phyloP scores from a whole-genome alignment of 1,284 basidiomycete genomes.

The Mycosarcoma mackinlayi region DNA sequence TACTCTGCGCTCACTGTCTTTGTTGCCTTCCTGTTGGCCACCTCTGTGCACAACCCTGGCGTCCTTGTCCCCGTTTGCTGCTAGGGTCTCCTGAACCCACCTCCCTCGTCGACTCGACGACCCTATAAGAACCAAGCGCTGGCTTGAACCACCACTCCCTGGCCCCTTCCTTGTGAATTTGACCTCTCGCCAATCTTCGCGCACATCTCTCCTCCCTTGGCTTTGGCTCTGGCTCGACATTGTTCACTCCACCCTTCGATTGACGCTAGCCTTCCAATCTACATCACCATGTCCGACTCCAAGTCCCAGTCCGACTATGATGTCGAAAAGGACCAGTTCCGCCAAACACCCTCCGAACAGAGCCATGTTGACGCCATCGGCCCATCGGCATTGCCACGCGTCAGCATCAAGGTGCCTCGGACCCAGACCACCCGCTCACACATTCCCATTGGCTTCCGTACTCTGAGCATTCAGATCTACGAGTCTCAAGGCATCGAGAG shows the following conservation, averaged over 20 bases:
- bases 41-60: too few species aligned
- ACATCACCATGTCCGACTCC: conserved; percentile 30
- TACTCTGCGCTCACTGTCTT: background rate
- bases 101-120: background rate
- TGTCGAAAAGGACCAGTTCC: conserved; percentile 37
- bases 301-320: conserved; percentile 36
- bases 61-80: too few species aligned
- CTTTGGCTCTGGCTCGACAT: conserved; percentile 20
- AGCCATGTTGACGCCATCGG: conserved; percentile 12
- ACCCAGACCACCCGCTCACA: conserved; percentile 42
- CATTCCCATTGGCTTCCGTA: conserved; percentile 60
- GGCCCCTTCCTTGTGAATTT: background rate
- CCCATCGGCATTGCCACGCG: conserved; percentile 27
- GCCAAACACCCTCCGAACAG: conserved; percentile 19
- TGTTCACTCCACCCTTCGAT: conserved; percentile 17
- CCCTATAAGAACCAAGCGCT: background rate
- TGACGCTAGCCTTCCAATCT: conserved; percentile 7
- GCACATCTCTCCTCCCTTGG: background rate
- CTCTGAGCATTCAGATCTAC: conserved; percentile 59
- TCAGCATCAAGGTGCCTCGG: conserved; percentile 40
- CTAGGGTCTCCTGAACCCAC: background rate
- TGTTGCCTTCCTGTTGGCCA: background rate
- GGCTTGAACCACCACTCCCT: too few species aligned
- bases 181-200: conserved; percentile 1
- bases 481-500: conserved; percentile 43